Evolutionary conservation across 371 early-diverging fungal species (phyloP), one percentile per base, ranked within the genome.

Genomic region (Lichtheimia hyalospora): DNA sequence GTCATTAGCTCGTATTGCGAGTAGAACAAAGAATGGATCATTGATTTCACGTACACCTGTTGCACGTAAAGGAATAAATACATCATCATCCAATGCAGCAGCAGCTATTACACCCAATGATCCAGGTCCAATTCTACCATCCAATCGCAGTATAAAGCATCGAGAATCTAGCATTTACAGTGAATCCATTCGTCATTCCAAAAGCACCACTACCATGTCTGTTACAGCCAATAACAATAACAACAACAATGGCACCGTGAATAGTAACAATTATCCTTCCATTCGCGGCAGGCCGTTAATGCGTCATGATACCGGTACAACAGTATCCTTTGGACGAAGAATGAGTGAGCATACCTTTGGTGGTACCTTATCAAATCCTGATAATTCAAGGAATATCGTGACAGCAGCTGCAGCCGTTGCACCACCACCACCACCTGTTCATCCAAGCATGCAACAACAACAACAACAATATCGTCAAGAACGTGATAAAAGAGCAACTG

Each of bases 101-200:
- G 46, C 60, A 24, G 16, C 14, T 3, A 27, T 34, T 34, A 34
- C 34, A 34, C 34, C 34, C 10, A 34, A 34, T 34, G 46, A 6
- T 13, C 60, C 24, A 34, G 16, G n/a, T 2, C 74, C 77, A 4
- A 62, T 73, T 8, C 52, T 73, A 15, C 77, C 77, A 3, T 39
- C 50, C 18, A 71, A 71, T 25, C 58, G 61, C 6, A 46, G 49
- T 13, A 66, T 69, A 8, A 71, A 73, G 18, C 68, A 71, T 25
- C 57, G 77, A 39, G 74, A 73, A 48, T 71, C 72, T 0, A 73
- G 74, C 49, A 50, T 74, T 5, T 77, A 73, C 27, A 77, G 72
- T 53, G 77, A 60, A 5, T 69, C 74, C 5, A 54, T 77, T 15
- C 66, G 71, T n/a, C 67, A 77, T 49, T 77, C 77, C 7, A 49